Base-by-base conservation (phyloP, 345 rosid genomes). In the Eutrema japonicum region DNA sequence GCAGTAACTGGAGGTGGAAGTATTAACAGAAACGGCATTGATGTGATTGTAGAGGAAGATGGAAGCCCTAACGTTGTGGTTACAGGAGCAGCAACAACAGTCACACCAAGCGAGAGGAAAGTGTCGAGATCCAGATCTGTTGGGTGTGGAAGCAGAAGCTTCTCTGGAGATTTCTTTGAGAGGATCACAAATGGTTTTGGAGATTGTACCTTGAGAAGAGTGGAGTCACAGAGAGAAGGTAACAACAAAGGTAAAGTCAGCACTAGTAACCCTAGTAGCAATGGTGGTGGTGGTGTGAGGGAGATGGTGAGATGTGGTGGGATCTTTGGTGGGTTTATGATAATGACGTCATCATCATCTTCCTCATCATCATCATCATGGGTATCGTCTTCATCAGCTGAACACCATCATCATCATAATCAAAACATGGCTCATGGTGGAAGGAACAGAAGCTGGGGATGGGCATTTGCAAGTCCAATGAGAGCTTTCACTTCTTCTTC, bases 51-150 rank as follows among this genome's bases (percentile, higher is more conserved):
- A 29, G 94, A 90, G 35, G 92, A 85, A 4, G 90, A 87, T 14
- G 88, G 83, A 0, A 87, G 89, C 62, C 90, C 88, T 33, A 77
- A 73, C 51, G 71, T 60, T 29, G 73, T 80, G 68, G 85, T 84
- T 72, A n/a, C 52, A 13, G 79, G 83, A 3, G 8, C 36, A 30
- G 79, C 80, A 8, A 10, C 47, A 12, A 53, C 40, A 33, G 76
- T 80, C 1, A 70, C 89, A 32, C 64, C 52, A n/a, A 70, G 66
- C 6, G 96, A 88, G 67, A 83, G 96, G 46, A 93, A 93, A 68
- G 99, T 95, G 7, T 89, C 99, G n/a, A 87, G 99, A 82, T 95
- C 99, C 72, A 90, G 99, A 86, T 95, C 99, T 63, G 96, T 90
- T 5, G 99, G 99, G 7, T 95, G 99, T 53, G 99, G 99, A 35